Percentiles rank a stretch among this genome's conserved stretches.
Evolutionary conservation across 2,329 filamentous ascomycete species (phyloP).

Genomic region (Eutypa lata): DNA sequence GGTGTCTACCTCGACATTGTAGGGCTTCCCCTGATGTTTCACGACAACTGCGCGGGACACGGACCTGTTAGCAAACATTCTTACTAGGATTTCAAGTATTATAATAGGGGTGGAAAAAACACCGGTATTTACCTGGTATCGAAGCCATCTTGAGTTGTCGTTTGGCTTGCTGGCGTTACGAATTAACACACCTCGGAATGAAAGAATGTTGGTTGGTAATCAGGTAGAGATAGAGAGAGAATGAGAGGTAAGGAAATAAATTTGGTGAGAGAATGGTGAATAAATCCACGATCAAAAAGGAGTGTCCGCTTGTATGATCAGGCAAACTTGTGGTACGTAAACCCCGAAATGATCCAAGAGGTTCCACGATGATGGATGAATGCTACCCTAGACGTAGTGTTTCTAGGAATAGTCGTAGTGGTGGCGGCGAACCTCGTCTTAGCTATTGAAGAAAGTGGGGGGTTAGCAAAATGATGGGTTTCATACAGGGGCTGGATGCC

Average conservation of each 20-base stretch:
- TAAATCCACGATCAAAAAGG: background rate
- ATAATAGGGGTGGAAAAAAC: too few species aligned
- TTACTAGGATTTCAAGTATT: too few species aligned
- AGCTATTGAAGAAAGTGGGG: background rate
- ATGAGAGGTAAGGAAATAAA: background rate
- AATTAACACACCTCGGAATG: background rate
- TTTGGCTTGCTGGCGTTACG: background rate
- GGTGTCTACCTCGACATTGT: slow-evolving; percentile 89
- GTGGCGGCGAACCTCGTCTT: background rate
- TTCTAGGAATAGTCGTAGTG: too few species aligned
- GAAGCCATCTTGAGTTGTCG: slow-evolving; percentile 21
- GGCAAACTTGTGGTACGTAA: slow-evolving; percentile 3
- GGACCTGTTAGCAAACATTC: slow-evolving; percentile 16
- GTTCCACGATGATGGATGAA: background rate
- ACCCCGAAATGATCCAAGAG: background rate
- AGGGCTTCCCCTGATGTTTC: slow-evolving; percentile 93
- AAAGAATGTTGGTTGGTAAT: background rate
- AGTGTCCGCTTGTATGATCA: background rate
- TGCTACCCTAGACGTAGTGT: too few species aligned
- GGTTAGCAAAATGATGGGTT: background rate
- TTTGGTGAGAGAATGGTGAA: background rate
- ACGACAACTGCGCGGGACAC: slow-evolving; percentile 66
- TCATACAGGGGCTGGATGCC: background rate
- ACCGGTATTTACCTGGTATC: slow-evolving; percentile 25
- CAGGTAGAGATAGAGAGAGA: background rate